phyloP scores from a whole-genome alignment of 2,329 filamentous ascomycete species.

The Ophiostoma populinum region DNA sequence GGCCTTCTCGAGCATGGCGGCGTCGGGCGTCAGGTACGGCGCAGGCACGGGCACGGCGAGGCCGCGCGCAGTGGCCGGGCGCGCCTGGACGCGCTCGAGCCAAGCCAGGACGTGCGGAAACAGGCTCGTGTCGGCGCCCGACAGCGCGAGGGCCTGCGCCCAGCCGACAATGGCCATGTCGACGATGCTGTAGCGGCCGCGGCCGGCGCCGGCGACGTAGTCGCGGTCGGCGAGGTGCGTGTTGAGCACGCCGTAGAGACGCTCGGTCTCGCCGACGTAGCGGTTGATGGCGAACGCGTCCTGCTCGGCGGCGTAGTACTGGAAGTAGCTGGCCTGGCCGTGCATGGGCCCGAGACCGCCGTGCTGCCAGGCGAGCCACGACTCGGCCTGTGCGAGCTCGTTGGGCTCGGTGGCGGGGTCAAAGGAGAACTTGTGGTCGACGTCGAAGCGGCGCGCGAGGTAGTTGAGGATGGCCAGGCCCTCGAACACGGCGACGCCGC shows the following conservation, averaged over 20 bases:
- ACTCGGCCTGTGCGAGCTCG: constrained; percentile 27
- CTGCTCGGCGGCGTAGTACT: constrained; percentile 40
- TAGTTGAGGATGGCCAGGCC: constrained; percentile 40
- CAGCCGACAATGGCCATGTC: constrained; percentile 61
- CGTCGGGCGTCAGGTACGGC: constrained; percentile 21
- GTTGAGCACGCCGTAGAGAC: constrained; percentile 58
- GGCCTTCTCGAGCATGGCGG: constrained; percentile 24
- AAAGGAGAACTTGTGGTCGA: constrained; percentile 14
- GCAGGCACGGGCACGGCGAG: constrained; percentile 35
- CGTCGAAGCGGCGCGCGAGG: constrained; percentile 37
- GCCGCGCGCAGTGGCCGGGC: constrained; percentile 47
- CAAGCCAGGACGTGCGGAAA: constrained; percentile 52
- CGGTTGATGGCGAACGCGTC: constrained; percentile 56
- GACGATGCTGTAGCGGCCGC: constrained; percentile 44
- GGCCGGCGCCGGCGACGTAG: constrained; percentile 34
- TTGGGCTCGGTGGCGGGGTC: constrained; percentile 10
- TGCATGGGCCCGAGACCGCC: constrained; percentile 58
- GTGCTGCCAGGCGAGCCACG: constrained; percentile 56
- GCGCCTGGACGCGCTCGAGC: constrained; percentile 41
- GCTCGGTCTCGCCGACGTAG: constrained; percentile 58
- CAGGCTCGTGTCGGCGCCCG: constrained; percentile 41
- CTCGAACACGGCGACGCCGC: constrained; percentile 51
- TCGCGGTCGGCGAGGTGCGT: constrained; percentile 38
- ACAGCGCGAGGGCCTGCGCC: constrained; percentile 40
- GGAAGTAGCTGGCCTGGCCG: constrained; percentile 61